Evolutionary conservation across 2,329 filamentous ascomycete genomes (phyloP).

Genomic region (Lachnellula hyalina): DNA sequence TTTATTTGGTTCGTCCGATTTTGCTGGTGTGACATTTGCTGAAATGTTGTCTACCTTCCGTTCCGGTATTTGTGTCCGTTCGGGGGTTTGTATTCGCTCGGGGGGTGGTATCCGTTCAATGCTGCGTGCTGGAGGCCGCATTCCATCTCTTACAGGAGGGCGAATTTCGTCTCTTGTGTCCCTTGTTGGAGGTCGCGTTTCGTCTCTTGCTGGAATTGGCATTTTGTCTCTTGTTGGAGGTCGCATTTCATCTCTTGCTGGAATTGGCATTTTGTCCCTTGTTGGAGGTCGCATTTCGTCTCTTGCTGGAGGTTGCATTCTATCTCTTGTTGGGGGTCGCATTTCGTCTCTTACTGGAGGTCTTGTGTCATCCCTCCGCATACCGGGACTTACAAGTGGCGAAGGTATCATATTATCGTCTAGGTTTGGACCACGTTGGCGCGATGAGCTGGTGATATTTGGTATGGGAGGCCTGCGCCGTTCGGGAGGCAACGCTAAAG

Average conservation of each 20-base stretch:
- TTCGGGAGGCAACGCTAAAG: conserved; percentile 28
- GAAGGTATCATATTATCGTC: conserved; percentile 32
- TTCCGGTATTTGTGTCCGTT: conserved; percentile 3
- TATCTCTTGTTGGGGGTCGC: too few species aligned
- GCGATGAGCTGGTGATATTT: conserved; percentile 22
- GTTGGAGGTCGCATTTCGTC: too few species aligned
- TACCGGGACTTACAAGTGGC: conserved; percentile 33
- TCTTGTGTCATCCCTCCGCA: conserved; percentile 30
- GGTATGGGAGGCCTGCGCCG: conserved; percentile 31
- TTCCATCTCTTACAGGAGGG: too few species aligned
- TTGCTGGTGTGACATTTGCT: neutral
- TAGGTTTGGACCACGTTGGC: conserved; percentile 24
- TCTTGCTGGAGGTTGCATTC: too few species aligned
- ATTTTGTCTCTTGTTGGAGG: too few species aligned
- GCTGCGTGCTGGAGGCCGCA: conserved; percentile 25
- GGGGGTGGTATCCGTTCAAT: conserved; percentile 26
- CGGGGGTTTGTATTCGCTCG: conserved; percentile 14
- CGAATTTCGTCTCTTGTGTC: too few species aligned
- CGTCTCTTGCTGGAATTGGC: too few species aligned
- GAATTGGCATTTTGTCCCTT: too few species aligned
- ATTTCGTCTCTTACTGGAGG: conserved; percentile 27
- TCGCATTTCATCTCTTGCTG: too few species aligned
- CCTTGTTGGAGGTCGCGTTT: too few species aligned
- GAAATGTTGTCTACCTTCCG: neutral
- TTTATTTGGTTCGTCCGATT: conserved; percentile 7